These are phyloP conservation scores for Hsuehochloa calcarea DNA, from an alignment of 176 grass and related monocot species.

Conservation along the genomic window DNA sequence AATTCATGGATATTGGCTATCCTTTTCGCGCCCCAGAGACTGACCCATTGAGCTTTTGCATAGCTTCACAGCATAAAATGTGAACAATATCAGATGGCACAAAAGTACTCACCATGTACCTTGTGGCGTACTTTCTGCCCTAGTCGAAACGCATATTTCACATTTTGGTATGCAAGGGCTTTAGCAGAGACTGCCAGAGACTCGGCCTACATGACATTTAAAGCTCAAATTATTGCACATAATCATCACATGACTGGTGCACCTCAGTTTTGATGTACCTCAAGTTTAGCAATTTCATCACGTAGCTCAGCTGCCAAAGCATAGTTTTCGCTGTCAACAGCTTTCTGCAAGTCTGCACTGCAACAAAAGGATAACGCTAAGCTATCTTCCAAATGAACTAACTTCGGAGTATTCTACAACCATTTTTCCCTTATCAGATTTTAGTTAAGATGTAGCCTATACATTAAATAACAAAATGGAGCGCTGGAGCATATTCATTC, in stretches of 20 bases:
- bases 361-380: constrained; percentile 42
- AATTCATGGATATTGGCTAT: not conserved
- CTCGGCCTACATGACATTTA: constrained; percentile 62
- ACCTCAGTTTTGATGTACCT: constrained; percentile 53
- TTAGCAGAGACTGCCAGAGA: constrained; percentile 87
- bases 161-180: constrained; percentile 73
- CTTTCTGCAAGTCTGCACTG: constrained; percentile 96
- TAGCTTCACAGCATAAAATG: constrained; percentile 24
- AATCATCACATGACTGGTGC: constrained; percentile 8
- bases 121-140: constrained; percentile 87
- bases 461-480: constrained; percentile 31
- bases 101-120: constrained; percentile 72
- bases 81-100: constrained; percentile 17
- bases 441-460: not conserved
- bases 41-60: not conserved
- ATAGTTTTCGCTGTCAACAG: constrained; percentile 90
- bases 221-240: constrained; percentile 21
- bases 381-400: constrained; percentile 4
- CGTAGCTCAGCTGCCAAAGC: constrained; percentile 74
- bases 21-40: not conserved
- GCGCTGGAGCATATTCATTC: constrained; percentile 14
- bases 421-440: not conserved
- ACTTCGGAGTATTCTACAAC: not conserved
- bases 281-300: constrained; percentile 79
- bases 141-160: constrained; percentile 89